Conservation (phyloP, 177 flowering plant species). For the Tripterygium wilfordii region DNA sequence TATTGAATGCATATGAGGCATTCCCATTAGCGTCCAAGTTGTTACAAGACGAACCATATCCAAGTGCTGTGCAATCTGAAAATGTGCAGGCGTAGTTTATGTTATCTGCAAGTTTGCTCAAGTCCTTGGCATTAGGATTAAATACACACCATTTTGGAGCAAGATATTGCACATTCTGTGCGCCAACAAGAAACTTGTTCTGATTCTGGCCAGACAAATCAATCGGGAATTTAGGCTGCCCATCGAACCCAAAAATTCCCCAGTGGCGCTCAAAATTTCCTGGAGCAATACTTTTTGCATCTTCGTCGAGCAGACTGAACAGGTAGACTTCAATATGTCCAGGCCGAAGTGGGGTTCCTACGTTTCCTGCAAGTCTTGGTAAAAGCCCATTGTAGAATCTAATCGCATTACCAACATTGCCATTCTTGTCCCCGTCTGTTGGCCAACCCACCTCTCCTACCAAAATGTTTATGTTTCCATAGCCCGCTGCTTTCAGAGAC, state of each 20-base stretch:
- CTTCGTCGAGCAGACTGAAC: slow-evolving; percentile 36
- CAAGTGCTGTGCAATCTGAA: slow-evolving; percentile 39
- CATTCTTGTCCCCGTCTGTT: slow-evolving; percentile 41
- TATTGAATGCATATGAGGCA: slow-evolving; percentile 49
- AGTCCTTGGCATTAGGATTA: slow-evolving; percentile 27
- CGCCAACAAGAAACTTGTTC: slow-evolving; percentile 24
- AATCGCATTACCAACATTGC: slow-evolving; percentile 23
- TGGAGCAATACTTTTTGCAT: slow-evolving; percentile 37
- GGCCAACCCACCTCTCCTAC: slow-evolving; percentile 52
- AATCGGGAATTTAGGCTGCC: slow-evolving; percentile 31
- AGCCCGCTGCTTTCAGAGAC: slow-evolving; percentile 27
- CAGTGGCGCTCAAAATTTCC: slow-evolving; percentile 43
- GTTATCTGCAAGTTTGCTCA: slow-evolving; percentile 33
- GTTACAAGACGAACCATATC: slow-evolving; percentile 38
- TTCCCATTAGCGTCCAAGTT: slow-evolving; percentile 33
- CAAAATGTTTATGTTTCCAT: slow-evolving; percentile 24
- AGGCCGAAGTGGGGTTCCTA: slow-evolving; percentile 38
- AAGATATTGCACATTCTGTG: slow-evolving; percentile 26
- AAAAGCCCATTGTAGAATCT: slow-evolving; percentile 35
- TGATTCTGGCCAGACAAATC: slow-evolving; percentile 34
- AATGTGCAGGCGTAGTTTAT: slow-evolving; percentile 31
- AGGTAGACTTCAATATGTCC: slow-evolving; percentile 35
- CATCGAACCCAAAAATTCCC: slow-evolving; percentile 37
- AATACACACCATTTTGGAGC: slow-evolving; percentile 30
- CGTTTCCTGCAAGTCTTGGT: slow-evolving; percentile 27